A percentile compares a stretch with the other conserved stretches of the same genome.
Conservation (phyloP, 2,329 filamentous ascomycete species). For the Tympanopsis confertula region DNA sequence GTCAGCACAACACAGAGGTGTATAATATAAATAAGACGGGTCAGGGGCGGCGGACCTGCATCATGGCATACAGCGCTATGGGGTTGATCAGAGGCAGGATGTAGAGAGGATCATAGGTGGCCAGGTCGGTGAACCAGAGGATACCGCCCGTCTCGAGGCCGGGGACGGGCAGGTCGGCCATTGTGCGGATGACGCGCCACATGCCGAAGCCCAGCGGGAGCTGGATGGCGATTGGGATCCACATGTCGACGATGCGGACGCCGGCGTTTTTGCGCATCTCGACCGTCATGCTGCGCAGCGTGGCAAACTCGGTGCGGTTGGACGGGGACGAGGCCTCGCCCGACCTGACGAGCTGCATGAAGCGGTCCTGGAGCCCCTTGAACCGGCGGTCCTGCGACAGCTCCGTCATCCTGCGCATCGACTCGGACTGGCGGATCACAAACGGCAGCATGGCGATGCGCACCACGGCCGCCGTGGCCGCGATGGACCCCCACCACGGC, state of each 20-base stretch:
- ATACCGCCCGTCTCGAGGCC: conserved; percentile 59
- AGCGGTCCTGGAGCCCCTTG: conserved; percentile 35
- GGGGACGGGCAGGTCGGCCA: conserved; percentile 71
- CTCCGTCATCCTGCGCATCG: conserved; percentile 46
- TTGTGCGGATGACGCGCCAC: conserved; percentile 65
- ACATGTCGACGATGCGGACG: conserved; percentile 33
- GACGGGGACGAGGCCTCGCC: conserved; percentile 16
- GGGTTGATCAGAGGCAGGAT: conserved; percentile 57
- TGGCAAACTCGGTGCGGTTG: conserved; percentile 34
- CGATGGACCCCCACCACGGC: conserved; percentile 74
- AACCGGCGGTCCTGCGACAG: conserved; percentile 36
- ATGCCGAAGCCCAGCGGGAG: conserved; percentile 67
- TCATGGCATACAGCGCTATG: conserved; percentile 39
- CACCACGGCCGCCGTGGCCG: conserved; percentile 50
- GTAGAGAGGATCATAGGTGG: conserved; percentile 64
- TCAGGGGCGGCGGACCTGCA: conserved; percentile 36
- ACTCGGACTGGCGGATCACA: conserved; percentile 48
- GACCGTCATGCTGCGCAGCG: conserved; percentile 32
- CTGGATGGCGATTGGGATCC: conserved; percentile 39
- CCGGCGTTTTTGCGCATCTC: conserved; percentile 41
- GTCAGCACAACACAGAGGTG: no score
- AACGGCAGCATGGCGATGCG: conserved; percentile 57
- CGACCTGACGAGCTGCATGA: conserved; percentile 35
- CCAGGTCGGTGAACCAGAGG: conserved; percentile 71
- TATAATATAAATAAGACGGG: not conserved